A percentile compares a stretch with the other conserved stretches of the same genome.
Conservation (phyloP, 352 stramenopile species). For the Phytophthora niederhauseri region DNA sequence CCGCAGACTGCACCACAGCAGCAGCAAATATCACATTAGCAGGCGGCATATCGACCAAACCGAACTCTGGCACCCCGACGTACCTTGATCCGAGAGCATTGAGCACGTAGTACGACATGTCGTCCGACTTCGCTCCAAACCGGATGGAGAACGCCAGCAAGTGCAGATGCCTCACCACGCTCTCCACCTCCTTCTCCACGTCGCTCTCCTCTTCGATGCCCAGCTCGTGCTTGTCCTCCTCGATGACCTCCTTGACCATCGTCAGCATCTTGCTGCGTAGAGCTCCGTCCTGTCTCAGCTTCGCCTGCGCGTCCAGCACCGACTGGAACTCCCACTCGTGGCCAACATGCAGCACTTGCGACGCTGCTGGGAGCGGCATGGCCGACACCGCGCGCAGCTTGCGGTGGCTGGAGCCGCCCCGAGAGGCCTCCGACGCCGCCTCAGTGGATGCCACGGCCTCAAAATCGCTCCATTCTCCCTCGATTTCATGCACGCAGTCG, state of each 20-base stretch:
- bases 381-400: slow-evolving; percentile 32
- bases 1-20: slow-evolving; percentile 31
- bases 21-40: slow-evolving; percentile 10
- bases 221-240: slow-evolving; percentile 7
- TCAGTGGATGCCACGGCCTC: slow-evolving; percentile 26
- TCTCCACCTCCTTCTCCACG: slow-evolving; percentile 30
- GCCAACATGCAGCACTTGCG: slow-evolving; percentile 30
- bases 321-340: slow-evolving; percentile 53
- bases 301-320: slow-evolving; percentile 41
- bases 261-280: slow-evolving; percentile 35
- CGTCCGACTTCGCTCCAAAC: slow-evolving; percentile 43
- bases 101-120: slow-evolving; percentile 64
- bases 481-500: slow-evolving; percentile 36
- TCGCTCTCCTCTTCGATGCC: slow-evolving; percentile 26
- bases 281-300: slow-evolving; percentile 34
- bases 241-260: slow-evolving; percentile 19
- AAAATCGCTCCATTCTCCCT: slow-evolving; percentile 27
- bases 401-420: slow-evolving; percentile 11
- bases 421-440: not conserved
- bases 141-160: slow-evolving; percentile 55
- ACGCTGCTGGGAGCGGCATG: slow-evolving; percentile 18
- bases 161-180: slow-evolving; percentile 46
- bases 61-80: not conserved
- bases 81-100: slow-evolving; percentile 47
- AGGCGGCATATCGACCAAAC: slow-evolving; percentile 6